Evolutionary conservation across 106 monocot genomes (phyloP).

Genomic region (Phalaenopsis equestris): DNA sequence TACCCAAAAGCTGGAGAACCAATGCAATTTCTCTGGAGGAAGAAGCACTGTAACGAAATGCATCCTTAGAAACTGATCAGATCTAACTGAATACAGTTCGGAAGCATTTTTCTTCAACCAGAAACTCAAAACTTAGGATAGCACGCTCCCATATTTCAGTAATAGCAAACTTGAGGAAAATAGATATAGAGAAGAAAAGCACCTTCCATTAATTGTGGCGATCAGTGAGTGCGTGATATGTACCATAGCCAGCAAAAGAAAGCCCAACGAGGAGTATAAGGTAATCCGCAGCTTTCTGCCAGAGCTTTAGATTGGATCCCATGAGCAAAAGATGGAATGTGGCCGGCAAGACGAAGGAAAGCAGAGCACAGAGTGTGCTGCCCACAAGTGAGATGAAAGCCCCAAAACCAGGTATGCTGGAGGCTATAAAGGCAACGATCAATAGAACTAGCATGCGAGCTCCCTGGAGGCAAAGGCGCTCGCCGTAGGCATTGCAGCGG

Average conservation of each 20-base stretch:
- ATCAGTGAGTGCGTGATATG: constrained; percentile 27
- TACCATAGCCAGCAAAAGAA: constrained; percentile 69
- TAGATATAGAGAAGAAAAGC: background rate
- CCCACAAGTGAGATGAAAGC: constrained; percentile 77
- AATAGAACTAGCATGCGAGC: constrained; percentile 37
- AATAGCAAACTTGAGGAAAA: background rate
- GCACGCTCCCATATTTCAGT: background rate
- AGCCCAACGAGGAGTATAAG: constrained; percentile 44
- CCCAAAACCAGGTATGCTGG: constrained; percentile 79
- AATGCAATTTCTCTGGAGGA: background rate
- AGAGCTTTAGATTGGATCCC: constrained; percentile 39
- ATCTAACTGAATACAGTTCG: background rate
- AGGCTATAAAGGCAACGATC: constrained; percentile 38
- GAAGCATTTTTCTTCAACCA: background rate
- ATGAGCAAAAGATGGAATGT: constrained; percentile 62
- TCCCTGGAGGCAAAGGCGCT: constrained; percentile 35
- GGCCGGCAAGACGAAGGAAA: constrained; percentile 85
- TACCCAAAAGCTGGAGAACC: background rate
- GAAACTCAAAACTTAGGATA: background rate
- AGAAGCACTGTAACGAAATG: background rate
- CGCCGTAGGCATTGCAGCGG: constrained; percentile 16
- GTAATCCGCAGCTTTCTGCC: constrained; percentile 49
- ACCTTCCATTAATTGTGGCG: background rate
- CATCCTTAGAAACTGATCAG: background rate
- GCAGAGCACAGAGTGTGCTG: constrained; percentile 76